These are phyloP conservation scores for Neurospora sp. DNA, from an alignment of 495 filamentous ascomycete species.

Conservation along the genomic window DNA sequence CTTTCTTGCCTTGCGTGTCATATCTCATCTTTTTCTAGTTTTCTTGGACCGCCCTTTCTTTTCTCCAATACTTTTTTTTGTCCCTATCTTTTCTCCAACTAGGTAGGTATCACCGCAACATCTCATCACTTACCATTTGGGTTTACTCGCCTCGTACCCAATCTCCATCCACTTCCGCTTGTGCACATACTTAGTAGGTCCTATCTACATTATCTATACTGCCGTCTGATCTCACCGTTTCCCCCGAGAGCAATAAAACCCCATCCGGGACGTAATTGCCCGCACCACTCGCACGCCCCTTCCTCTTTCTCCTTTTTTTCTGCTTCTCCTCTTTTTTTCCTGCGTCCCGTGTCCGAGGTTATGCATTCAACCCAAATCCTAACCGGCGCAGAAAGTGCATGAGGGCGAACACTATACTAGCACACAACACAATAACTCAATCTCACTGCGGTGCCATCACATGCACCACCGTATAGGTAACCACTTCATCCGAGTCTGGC, in stretches of 20 bases:
- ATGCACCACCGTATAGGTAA: neutral
- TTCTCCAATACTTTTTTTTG: neutral
- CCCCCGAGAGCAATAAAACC: neutral
- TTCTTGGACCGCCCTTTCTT: neutral
- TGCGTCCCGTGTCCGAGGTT: neutral
- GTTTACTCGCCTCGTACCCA: neutral
- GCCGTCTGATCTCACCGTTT: neutral
- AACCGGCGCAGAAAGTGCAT: neutral
- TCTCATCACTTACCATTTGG: neutral
- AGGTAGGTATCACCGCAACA: neutral
- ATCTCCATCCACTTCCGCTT: neutral
- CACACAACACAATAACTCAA: neutral
- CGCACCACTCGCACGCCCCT: neutral
- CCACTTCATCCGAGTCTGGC: neutral
- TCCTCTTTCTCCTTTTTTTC: neutral
- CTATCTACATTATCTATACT: neutral
- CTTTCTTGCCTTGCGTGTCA: neutral
- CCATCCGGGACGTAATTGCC: neutral
- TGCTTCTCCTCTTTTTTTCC: neutral
- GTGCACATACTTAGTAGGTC: neutral
- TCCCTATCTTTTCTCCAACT: neutral
- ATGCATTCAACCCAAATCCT: neutral
- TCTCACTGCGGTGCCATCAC: neutral
- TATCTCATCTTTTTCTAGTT: neutral
- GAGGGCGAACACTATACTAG: neutral